These are phyloP conservation scores for Metarhizium robertsii DNA, from an alignment of 2,329 filamentous ascomycete genomes.

Conservation along the genomic window DNA sequence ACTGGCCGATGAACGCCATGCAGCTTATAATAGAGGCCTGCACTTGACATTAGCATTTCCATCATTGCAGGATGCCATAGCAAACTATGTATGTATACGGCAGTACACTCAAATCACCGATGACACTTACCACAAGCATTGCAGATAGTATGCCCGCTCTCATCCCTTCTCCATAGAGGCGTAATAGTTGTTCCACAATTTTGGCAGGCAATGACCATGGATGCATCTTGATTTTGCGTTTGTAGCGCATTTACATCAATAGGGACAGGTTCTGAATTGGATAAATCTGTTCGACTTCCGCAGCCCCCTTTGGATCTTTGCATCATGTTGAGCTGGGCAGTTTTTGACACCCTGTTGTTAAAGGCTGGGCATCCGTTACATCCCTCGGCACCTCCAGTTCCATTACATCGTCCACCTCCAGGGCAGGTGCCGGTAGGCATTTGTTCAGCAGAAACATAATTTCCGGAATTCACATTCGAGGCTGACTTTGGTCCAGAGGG, in stretches of 20 bases:
- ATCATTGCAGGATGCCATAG: background rate
- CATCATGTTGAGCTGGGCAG: constrained; percentile 57
- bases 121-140: constrained; percentile 81
- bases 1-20: constrained; percentile 88
- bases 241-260: constrained; percentile 26
- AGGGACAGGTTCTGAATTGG: constrained; percentile 19
- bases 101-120: background rate
- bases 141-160: constrained; percentile 92
- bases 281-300: constrained; percentile 14
- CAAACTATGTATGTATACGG: background rate
- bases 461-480: constrained; percentile 42
- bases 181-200: constrained; percentile 97
- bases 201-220: constrained; percentile 75
- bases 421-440: constrained; percentile 81
- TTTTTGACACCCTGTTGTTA: constrained; percentile 93
- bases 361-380: constrained; percentile 95
- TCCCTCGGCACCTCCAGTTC: constrained; percentile 87
- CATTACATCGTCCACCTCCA: constrained; percentile 89
- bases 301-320: constrained; percentile 32
- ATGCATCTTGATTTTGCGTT: constrained; percentile 19
- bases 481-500: constrained; percentile 29
- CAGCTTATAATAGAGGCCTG: constrained; percentile 91
- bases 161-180: constrained; percentile 88
- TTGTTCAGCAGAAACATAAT: constrained; percentile 70
- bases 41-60: background rate